Conservation (phyloP, 2,329 filamentous ascomycete species). For the Trichoderma sp. region DNA sequence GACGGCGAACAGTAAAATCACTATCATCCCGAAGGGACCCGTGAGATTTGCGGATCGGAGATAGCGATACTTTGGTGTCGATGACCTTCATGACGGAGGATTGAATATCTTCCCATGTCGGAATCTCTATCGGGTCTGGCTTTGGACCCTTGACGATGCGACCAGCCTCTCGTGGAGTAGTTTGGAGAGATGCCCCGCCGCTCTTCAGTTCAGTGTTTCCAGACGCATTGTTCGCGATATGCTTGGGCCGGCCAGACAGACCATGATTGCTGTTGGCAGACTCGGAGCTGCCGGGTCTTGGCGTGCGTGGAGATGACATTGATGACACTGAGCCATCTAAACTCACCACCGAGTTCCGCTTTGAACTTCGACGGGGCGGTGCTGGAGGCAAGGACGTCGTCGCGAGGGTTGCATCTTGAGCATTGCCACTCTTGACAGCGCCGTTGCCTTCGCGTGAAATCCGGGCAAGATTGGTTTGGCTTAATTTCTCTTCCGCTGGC, state of each 20-base stretch:
- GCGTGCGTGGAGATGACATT: constrained; percentile 9
- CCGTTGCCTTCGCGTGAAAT: not conserved
- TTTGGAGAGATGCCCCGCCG: constrained; percentile 10
- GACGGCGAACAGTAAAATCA: constrained; percentile 20
- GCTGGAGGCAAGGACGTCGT: constrained; percentile 28
- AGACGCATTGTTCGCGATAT: not conserved
- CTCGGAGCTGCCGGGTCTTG: constrained; percentile 12
- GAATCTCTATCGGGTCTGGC: constrained; percentile 17
- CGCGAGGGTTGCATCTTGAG: not conserved
- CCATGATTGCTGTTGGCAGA: not conserved
- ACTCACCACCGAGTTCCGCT: constrained; percentile 26
- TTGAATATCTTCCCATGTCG: constrained; percentile 25
- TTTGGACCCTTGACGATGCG: not conserved
- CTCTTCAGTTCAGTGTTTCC: not conserved
- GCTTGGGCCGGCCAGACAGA: not conserved
- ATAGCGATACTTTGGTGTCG: constrained; percentile 23
- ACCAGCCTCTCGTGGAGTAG: not conserved
- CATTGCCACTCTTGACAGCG: not conserved
- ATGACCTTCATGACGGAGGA: constrained; percentile 24
- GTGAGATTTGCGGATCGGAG: constrained; percentile 16
- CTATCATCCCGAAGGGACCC: constrained; percentile 19
- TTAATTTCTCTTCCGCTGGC: not conserved
- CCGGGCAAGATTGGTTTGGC: not conserved
- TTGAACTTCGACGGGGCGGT: constrained; percentile 32
- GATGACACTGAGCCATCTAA: constrained; percentile 18